Evolutionary conservation across 805 yeast species (phyloP).

Genomic region (Brettanomyces nanus): DNA sequence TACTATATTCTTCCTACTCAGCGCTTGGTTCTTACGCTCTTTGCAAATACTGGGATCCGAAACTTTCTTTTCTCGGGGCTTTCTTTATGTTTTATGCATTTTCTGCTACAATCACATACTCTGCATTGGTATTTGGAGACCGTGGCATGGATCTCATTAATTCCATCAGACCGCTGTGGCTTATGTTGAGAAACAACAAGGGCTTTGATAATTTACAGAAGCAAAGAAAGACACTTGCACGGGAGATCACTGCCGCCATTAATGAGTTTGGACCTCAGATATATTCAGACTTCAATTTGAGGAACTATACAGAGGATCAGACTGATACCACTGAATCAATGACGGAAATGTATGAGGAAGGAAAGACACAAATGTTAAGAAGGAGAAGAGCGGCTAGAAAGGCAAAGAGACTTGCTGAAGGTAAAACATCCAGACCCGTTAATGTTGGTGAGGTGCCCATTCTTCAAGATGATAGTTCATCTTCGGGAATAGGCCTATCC

Average conservation of each 20-base stretch:
- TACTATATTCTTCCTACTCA: constrained; percentile 77
- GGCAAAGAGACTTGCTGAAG: constrained; percentile 18
- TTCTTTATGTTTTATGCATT: constrained; percentile 49
- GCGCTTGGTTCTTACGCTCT: constrained; percentile 40
- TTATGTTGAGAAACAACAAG: constrained; percentile 51
- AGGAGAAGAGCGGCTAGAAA: constrained; percentile 30
- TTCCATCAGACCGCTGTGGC: constrained; percentile 72
- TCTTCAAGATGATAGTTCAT: constrained; percentile 37
- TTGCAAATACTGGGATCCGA: constrained; percentile 15
- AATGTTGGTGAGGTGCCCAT: constrained; percentile 44
- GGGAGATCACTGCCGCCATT: constrained; percentile 69
- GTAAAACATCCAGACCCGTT: constrained; percentile 18
- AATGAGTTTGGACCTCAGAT: constrained; percentile 77
- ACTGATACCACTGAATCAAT: constrained; percentile 19
- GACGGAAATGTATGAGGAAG: constrained; percentile 43
- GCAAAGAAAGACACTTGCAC: constrained; percentile 53
- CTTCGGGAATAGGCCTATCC: constrained; percentile 25
- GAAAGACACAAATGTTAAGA: constrained; percentile 39
- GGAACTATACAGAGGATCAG: constrained; percentile 30
- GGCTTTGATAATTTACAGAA: constrained; percentile 51
- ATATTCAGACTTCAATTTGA: constrained; percentile 74
- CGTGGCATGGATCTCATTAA: constrained; percentile 85
- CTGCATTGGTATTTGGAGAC: constrained; percentile 90
- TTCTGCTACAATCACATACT: constrained; percentile 69
- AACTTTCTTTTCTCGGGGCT: constrained; percentile 14